Conservation (phyloP, 306 rosid species). For the Citrullus colocynthis region DNA sequence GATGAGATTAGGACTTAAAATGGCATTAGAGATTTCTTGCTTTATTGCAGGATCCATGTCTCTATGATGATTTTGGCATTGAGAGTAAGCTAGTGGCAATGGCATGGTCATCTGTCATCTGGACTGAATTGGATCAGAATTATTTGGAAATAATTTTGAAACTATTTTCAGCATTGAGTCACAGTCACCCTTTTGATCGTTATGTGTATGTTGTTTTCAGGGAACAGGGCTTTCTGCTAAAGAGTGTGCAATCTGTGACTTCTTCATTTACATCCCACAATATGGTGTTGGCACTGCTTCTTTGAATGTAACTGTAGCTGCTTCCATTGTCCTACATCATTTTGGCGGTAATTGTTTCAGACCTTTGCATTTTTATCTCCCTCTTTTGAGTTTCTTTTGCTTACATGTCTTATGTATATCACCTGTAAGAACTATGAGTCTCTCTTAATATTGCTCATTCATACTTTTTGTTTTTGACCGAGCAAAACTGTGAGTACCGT, state of each 20-base stretch:
- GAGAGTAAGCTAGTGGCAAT: background rate
- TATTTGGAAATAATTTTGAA: background rate
- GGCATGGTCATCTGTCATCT: background rate
- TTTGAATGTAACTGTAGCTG: conserved; percentile 84
- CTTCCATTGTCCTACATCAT: conserved; percentile 84
- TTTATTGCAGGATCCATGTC: background rate
- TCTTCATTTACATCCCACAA: conserved; percentile 86
- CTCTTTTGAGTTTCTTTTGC: background rate
- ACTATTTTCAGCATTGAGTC: background rate
- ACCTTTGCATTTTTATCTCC: background rate
- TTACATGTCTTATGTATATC: background rate
- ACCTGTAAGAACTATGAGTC: background rate
- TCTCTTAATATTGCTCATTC: background rate
- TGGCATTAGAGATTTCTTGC: background rate
- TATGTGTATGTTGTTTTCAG: conserved; percentile 18
- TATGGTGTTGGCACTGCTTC: conserved; percentile 91
- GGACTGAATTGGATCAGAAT: background rate
- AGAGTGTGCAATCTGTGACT: conserved; percentile 80
- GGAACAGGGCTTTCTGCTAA: conserved; percentile 83
- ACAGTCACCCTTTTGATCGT: background rate
- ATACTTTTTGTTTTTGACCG: background rate
- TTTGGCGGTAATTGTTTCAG: conserved; percentile 53
- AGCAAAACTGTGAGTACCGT: background rate
- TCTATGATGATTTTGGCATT: background rate
- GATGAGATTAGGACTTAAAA: background rate